Conservation (phyloP, 2,329 filamentous ascomycete genomes). For the Dothiorella sarmentorum region DNA sequence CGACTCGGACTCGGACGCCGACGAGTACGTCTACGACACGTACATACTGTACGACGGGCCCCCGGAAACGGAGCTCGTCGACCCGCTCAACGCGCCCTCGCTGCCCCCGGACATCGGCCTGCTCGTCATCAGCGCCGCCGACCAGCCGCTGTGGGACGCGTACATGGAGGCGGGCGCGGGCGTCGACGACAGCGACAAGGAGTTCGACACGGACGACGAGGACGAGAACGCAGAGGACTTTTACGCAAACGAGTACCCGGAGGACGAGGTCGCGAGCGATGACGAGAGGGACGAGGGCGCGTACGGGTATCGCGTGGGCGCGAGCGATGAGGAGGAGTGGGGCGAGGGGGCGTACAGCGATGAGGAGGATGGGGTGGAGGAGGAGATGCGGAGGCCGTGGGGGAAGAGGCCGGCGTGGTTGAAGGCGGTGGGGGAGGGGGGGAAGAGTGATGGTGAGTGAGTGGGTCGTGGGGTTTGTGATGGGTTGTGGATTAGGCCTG, state of each 20-base stretch:
- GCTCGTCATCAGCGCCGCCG: constrained; percentile 49
- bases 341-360: constrained; percentile 26
- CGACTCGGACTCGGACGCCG: constrained; percentile 44
- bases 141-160: constrained; percentile 54
- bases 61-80: constrained; percentile 18
- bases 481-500: background rate
- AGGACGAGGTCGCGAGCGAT: constrained; percentile 72
- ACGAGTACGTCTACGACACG: constrained; percentile 60
- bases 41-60: constrained; percentile 50
- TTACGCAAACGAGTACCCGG: constrained; percentile 76
- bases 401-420: background rate
- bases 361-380: constrained; percentile 33
- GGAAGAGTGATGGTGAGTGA: background rate
- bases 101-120: constrained; percentile 36
- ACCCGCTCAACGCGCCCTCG: constrained; percentile 24
- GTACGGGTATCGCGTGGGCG: constrained; percentile 39
- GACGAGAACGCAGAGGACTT: constrained; percentile 71
- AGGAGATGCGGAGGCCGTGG: constrained; percentile 20
- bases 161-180: constrained; percentile 54
- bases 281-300: constrained; percentile 55
- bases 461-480: background rate
- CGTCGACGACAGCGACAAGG: constrained; percentile 38
- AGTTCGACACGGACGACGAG: constrained; percentile 59
- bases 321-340: constrained; percentile 42
- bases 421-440: background rate